These are phyloP conservation scores for Colletotrichum agaves DNA, from an alignment of 2,329 filamentous ascomycete genomes.

Conservation along the genomic window DNA sequence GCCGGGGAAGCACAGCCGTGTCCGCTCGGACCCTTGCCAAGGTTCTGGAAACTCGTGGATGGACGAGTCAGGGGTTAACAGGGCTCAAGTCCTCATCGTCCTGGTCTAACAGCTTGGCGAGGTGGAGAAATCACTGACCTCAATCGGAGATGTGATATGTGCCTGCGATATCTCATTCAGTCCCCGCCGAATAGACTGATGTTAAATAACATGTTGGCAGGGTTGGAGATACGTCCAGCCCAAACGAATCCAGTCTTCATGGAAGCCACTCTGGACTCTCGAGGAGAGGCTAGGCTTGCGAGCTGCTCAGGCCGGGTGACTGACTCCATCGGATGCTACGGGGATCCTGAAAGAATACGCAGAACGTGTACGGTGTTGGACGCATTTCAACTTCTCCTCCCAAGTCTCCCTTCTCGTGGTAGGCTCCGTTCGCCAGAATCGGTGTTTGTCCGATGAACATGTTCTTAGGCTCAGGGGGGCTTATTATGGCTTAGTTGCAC, in stretches of 20 bases:
- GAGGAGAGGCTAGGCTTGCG: too few relatives aligned
- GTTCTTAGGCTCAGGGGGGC: not conserved
- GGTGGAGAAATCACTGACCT: not conserved
- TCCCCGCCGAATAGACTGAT: not conserved
- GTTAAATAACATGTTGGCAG: not conserved
- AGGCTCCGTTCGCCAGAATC: not conserved
- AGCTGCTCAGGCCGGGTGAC: too few relatives aligned
- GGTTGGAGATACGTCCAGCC: not conserved
- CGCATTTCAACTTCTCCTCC: too few relatives aligned
- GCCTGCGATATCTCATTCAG: not conserved
- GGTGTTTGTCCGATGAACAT: constrained; percentile 14
- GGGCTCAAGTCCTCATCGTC: constrained; percentile 4
- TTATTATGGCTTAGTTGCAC: not conserved
- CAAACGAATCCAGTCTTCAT: too few relatives aligned
- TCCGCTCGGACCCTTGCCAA: constrained; percentile 6
- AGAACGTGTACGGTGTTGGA: too few relatives aligned
- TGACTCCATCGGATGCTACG: too few relatives aligned
- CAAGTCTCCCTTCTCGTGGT: too few relatives aligned
- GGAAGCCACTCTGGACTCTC: not conserved
- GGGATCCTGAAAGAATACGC: too few relatives aligned
- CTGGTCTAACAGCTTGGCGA: constrained; percentile 8
- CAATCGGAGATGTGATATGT: not conserved
- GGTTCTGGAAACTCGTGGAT: not conserved
- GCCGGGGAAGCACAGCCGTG: constrained; percentile 23
- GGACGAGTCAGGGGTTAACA: not conserved